A percentile compares a stretch with the other conserved stretches of the same genome.
Evolutionary conservation across 2,329 filamentous ascomycete species (phyloP).

Genomic region (Diaporthe helianthi): DNA sequence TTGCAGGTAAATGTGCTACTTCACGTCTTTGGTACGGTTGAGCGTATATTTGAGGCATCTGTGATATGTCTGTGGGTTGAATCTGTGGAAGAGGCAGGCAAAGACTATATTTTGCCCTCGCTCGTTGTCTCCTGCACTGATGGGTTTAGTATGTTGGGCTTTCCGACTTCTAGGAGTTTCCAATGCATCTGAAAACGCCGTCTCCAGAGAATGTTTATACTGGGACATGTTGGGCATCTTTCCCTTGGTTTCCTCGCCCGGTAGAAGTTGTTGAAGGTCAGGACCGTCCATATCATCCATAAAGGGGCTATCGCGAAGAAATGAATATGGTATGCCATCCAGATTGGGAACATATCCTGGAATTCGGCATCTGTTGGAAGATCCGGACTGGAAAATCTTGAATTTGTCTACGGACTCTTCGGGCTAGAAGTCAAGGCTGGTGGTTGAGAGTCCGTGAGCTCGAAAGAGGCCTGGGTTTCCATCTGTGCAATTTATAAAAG

Average conservation of each 20-base stretch:
- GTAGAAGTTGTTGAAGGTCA: background rate
- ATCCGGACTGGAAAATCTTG: background rate
- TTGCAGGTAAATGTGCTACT: slow-evolving; percentile 9
- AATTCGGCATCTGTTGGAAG: background rate
- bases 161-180: background rate
- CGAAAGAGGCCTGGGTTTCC: background rate
- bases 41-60: slow-evolving; percentile 2
- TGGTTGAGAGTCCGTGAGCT: background rate
- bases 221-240: background rate
- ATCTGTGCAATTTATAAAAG: background rate
- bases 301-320: too few species aligned
- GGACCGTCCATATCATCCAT: background rate
- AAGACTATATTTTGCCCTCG: background rate
- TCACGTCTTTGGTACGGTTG: slow-evolving; percentile 18
- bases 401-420: background rate
- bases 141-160: background rate
- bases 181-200: background rate
- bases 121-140: background rate
- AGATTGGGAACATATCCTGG: background rate
- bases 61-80: background rate
- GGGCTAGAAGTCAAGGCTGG: background rate
- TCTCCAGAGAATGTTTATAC: background rate
- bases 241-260: background rate
- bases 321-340: background rate
- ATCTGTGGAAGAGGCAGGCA: background rate